phyloP scores from a whole-genome alignment of 1,139 yeast species.

The Meyerozyma smithsonii region DNA sequence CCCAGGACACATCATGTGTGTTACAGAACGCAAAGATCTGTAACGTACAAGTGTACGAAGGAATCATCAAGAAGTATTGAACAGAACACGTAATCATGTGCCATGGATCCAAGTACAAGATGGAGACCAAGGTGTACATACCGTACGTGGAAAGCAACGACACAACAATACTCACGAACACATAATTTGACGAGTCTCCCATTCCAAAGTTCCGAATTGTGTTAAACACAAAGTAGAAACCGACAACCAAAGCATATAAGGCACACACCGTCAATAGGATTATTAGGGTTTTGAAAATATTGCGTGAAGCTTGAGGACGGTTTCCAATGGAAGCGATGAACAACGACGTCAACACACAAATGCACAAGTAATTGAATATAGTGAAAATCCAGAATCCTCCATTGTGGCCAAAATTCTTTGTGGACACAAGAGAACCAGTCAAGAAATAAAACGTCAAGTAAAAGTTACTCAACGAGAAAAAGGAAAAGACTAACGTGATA shows the following conservation, averaged over 20 bases:
- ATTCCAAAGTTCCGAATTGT: constrained; percentile 42
- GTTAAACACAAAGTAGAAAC: constrained; percentile 68
- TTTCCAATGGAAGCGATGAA: constrained; percentile 93
- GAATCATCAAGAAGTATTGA: constrained; percentile 82
- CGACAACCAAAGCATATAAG: constrained; percentile 74
- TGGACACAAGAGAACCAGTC: constrained; percentile 73
- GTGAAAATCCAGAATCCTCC: constrained; percentile 82
- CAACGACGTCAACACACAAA: constrained; percentile 76
- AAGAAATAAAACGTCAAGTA: constrained; percentile 88
- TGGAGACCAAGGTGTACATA: constrained; percentile 70
- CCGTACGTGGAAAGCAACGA: constrained; percentile 93
- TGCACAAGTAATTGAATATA: constrained; percentile 75
- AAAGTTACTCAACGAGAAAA: constrained; percentile 87
- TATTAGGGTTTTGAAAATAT: constrained; percentile 67
- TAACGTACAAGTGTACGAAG: constrained; percentile 86
- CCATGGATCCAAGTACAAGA: constrained; percentile 91
- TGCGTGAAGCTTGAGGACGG: constrained; percentile 83
- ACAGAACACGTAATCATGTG: constrained; percentile 79
- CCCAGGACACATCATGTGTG: constrained; percentile 97
- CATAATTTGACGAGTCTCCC: constrained; percentile 47
- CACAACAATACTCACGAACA: constrained; percentile 68
- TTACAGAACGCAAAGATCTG: constrained; percentile 94
- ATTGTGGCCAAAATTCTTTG: constrained; percentile 49
- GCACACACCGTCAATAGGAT: constrained; percentile 73
- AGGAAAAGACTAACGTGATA: constrained; percentile 69